Percentiles rank a stretch among this genome's conserved stretches.
These are phyloP conservation scores for Gamsiella multidivaricata DNA, from an alignment of 192 early-diverging fungal genomes.

Conservation along the genomic window DNA sequence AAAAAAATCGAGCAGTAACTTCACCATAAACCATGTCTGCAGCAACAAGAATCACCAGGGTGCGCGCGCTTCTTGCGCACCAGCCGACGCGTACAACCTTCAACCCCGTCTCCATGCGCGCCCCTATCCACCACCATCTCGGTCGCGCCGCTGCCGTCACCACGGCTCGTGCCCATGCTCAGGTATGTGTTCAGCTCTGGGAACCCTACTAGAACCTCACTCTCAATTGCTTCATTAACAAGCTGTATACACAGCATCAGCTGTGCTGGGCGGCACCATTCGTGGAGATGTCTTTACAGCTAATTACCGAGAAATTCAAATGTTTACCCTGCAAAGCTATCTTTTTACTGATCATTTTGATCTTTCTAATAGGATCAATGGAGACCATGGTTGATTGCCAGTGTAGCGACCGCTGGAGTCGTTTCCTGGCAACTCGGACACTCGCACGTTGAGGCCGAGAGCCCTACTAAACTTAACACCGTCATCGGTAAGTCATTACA, in stretches of 20 bases:
- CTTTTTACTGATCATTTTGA: background rate
- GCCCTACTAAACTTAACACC: background rate
- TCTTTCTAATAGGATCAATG: background rate
- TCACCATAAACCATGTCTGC: constrained; percentile 21
- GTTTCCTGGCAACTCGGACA: constrained; percentile 42
- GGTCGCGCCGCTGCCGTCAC: constrained; percentile 15
- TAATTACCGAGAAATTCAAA: no score
- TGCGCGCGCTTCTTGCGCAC: constrained; percentile 20
- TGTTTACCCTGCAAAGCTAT: background rate
- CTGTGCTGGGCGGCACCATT: no score
- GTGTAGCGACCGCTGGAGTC: constrained; percentile 28
- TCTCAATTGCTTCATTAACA: background rate
- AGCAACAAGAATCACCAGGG: constrained; percentile 16
- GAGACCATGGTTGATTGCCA: constrained; percentile 34
- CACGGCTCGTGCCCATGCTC: background rate
- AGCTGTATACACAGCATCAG: no score
- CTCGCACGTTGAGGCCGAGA: constrained; percentile 35
- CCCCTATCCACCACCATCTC: constrained; percentile 27
- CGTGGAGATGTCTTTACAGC: no score
- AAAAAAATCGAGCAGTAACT: background rate
- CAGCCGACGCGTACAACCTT: background rate
- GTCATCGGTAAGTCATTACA: constrained; percentile 29
- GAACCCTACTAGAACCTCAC: no score
- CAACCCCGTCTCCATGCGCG: constrained; percentile 3
- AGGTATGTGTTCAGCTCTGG: background rate